phyloP scores from a whole-genome alignment of 78 protist species.

The Anaeramoeba ignava region DNA sequence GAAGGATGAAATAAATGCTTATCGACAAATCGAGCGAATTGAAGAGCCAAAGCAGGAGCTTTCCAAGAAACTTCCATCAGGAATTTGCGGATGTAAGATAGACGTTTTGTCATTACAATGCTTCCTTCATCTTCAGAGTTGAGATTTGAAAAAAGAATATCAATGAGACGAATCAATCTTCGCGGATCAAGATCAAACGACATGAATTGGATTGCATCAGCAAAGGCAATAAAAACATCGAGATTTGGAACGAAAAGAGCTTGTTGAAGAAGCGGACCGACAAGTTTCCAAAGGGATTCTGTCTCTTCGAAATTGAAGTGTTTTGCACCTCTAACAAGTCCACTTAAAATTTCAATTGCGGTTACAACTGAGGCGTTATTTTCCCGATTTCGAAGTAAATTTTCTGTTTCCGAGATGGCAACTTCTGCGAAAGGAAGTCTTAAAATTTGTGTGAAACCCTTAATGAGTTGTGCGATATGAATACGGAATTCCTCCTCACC shows the following conservation, averaged over 20 bases:
- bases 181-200: background rate
- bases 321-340: background rate
- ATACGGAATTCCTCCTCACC: background rate
- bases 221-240: background rate
- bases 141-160: no score
- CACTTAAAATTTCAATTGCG: background rate
- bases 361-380: background rate
- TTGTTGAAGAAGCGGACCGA: background rate
- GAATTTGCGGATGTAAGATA: no score
- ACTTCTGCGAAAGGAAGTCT: background rate
- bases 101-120: no score
- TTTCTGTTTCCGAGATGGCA: background rate
- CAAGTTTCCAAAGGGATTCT: background rate
- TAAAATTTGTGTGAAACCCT: background rate
- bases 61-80: no score
- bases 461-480: background rate
- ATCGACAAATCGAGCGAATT: no score
- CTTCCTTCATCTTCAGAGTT: no score
- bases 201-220: background rate
- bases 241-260: background rate
- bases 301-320: background rate
- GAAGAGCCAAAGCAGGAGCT: no score
- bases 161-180: background rate
- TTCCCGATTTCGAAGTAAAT: background rate
- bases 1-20: no score